Evolutionary conservation across 148 eudicot genomes (phyloP), one percentile per base, ranked within the genome.

Genomic region (Fagopyrum tataricum): DNA sequence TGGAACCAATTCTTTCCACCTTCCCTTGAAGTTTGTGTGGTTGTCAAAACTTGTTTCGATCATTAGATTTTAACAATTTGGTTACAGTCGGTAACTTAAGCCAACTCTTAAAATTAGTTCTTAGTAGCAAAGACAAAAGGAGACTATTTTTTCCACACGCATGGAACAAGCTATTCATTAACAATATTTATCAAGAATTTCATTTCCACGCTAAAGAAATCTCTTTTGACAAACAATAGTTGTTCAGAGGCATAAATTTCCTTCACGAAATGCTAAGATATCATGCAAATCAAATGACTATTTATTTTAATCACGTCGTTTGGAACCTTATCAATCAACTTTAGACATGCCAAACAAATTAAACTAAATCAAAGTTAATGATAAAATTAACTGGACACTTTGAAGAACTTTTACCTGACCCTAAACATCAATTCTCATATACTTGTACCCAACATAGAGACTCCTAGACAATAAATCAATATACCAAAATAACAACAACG

Each of bases 391-490:
- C 13, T 0, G 8, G 37, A 42, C 15, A 9, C 8, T 59, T 59
- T 9, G 18, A 47, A 47, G n/a, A 49, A 49, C 11, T 9, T 18
- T 24, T 77, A 90, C 96, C 90, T 88, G 96, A 77, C 92, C 86
- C 67, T 90, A 90, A 58, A 88, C 88, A 81, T 86, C 92, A 59
- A 90, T 88, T 13, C 92, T 92, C 76, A 86, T 77, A 1, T 84
- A 82, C 85, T 86, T 88, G 78, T 90, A 88, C 74, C 86, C 96
- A 75, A 88, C 80, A 79, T 80, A 67, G 23, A 86, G 74, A 61
- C 87, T 73, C 77, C 80, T 86, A 15, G 96, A 85, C 66, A 88
- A 77, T 80, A 80, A 85, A 68, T 80, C 85, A 67, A 88, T 62
- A 72, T 84, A 90, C 72, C 96, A 88, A 80, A n/a, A 56, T 11